Conservation (phyloP, 2,329 filamentous ascomycete genomes). For the Venturia effusa region DNA sequence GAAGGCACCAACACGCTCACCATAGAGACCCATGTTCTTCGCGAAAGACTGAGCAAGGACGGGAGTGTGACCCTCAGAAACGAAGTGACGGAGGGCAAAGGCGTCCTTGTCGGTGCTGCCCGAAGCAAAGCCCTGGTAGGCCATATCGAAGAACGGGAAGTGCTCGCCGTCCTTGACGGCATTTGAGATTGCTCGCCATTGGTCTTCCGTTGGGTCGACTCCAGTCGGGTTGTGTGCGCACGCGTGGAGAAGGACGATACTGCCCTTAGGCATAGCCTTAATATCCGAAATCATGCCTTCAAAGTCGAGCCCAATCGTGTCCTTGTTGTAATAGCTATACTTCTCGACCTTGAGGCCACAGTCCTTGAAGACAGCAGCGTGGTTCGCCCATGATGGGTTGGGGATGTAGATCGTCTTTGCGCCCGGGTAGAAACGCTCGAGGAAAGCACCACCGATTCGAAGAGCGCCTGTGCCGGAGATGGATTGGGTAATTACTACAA, state of each 20-base stretch:
- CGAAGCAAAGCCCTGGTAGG: conserved; percentile 95
- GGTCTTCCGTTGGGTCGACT: conserved; percentile 81
- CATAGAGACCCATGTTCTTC: conserved; percentile 99
- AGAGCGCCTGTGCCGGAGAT: conserved; percentile 97
- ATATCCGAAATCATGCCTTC: conserved; percentile 86
- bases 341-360: conserved; percentile 82
- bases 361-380: conserved; percentile 92
- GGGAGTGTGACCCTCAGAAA: conserved; percentile 82
- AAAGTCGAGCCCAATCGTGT: conserved; percentile 96
- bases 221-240: conserved; percentile 98
- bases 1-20: conserved; percentile 95
- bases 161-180: conserved; percentile 78
- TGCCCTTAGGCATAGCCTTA: conserved; percentile 75
- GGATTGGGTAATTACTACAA: conserved; percentile 88
- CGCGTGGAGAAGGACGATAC: conserved; percentile 87
- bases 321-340: conserved; percentile 99
- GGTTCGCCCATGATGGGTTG: conserved; percentile 94
- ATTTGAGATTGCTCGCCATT: conserved; percentile 85
- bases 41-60: conserved; percentile 89
- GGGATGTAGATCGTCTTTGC: conserved; percentile 96
- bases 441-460: conserved; percentile 87
- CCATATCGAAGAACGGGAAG: conserved; percentile 98
- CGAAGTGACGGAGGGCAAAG: conserved; percentile 86
- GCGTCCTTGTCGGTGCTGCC: conserved; percentile 88
- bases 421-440: conserved; percentile 81